Evolutionary conservation across 352 stramenopile genomes (phyloP).

Genomic region (Pythium inflatum): DNA sequence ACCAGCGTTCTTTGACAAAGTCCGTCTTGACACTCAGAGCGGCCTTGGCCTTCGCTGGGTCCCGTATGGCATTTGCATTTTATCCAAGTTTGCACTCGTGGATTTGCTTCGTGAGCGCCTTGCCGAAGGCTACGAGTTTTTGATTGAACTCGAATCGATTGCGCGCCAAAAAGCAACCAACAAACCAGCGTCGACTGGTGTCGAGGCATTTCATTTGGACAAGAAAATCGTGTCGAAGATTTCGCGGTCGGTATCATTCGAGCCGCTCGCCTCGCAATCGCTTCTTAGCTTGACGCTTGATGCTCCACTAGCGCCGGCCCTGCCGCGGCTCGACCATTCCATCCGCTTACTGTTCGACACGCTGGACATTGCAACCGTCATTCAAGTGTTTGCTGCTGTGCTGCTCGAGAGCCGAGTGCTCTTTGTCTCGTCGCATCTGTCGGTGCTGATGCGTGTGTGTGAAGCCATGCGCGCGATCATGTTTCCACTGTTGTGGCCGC

Average conservation of each 20-base stretch:
- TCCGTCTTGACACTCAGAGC: conserved; percentile 47
- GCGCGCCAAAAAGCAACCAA: conserved; percentile 33
- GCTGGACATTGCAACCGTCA: conserved; percentile 70
- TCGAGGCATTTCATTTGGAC: conserved; percentile 61
- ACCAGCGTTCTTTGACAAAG: conserved; percentile 59
- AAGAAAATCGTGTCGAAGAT: conserved; percentile 82
- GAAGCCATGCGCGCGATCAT: conserved; percentile 84
- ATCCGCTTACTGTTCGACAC: conserved; percentile 82
- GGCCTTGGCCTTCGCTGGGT: conserved; percentile 60
- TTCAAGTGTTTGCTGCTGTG: conserved; percentile 79
- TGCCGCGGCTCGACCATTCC: conserved; percentile 72
- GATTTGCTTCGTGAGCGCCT: conserved; percentile 80
- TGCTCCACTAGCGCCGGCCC: neutral
- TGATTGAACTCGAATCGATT: conserved; percentile 69
- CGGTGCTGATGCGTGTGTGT: conserved; percentile 79
- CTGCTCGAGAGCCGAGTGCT: conserved; percentile 83
- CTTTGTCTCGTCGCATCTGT: conserved; percentile 80
- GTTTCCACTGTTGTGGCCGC: conserved; percentile 85
- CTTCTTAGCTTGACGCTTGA: conserved; percentile 28
- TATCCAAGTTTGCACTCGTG: conserved; percentile 85
- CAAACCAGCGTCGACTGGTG: conserved; percentile 1
- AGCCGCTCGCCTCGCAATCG: conserved; percentile 54
- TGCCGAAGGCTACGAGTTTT: conserved; percentile 81
- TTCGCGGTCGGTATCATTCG: conserved; percentile 67
- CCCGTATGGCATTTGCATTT: conserved; percentile 77